These are phyloP conservation scores for Naegleria fowleri DNA, from an alignment of 208 protist species.

Conservation along the genomic window DNA sequence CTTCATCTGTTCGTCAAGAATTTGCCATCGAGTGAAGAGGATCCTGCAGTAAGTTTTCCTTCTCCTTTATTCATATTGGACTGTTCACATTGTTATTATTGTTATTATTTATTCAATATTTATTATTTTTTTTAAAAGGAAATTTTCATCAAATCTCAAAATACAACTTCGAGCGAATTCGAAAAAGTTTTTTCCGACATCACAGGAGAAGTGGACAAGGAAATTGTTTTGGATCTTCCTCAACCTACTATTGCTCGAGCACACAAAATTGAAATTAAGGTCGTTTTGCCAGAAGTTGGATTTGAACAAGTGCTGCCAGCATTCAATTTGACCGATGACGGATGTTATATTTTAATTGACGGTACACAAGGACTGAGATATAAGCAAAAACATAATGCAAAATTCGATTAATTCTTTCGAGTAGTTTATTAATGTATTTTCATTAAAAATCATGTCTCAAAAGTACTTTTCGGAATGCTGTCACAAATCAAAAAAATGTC, in stretches of 20 bases:
- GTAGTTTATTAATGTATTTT: too few relatives aligned
- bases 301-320: not conserved
- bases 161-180: not conserved
- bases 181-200: not conserved
- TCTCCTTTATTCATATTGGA: too few relatives aligned
- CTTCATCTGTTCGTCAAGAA: not conserved
- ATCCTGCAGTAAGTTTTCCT: not conserved
- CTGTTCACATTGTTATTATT: too few relatives aligned
- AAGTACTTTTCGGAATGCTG: too few relatives aligned
- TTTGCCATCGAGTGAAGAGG: not conserved
- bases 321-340: conserved; percentile 6
- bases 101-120: not conserved
- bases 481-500: too few relatives aligned
- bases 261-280: not conserved
- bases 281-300: not conserved
- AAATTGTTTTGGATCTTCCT: not conserved
- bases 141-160: not conserved
- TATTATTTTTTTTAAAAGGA: not conserved
- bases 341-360: not conserved
- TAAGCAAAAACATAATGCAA: not conserved
- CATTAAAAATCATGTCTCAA: too few relatives aligned
- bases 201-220: not conserved
- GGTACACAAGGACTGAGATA: not conserved
- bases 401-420: too few relatives aligned
- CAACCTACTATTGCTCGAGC: not conserved